Percentiles rank a stretch among this genome's conserved stretches.
Evolutionary conservation across 805 yeast genomes (phyloP).

Genomic region (Spathaspora hagerdaliae): DNA sequence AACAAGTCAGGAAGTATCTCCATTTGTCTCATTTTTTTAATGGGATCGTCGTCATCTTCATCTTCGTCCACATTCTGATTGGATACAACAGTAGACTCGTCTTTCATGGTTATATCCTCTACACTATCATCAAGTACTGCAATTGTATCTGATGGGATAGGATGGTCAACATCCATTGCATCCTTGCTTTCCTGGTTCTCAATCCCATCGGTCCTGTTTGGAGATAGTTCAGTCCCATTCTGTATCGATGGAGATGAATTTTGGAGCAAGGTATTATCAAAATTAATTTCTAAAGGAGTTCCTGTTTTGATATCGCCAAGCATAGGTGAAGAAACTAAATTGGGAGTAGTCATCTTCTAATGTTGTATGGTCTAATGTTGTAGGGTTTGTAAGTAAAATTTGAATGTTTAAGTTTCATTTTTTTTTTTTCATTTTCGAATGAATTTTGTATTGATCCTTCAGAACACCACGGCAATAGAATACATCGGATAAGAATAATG

Average conservation of each 20-base stretch:
- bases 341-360: conserved; percentile 2
- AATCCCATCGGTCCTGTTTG: no score
- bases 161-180: neutral
- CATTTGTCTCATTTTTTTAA: conserved; percentile 23
- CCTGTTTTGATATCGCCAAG: conserved; percentile 4
- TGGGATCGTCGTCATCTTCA: conserved; percentile 8
- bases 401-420: neutral
- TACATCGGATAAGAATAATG: conserved; percentile 11
- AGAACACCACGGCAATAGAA: no score
- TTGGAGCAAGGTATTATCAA: conserved; percentile 3
- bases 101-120: neutral
- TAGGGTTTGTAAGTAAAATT: neutral
- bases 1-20: conserved; percentile 38
- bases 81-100: conserved; percentile 6
- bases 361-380: conserved; percentile 1
- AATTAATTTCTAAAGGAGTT: conserved; percentile 3
- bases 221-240: no score
- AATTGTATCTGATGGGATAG: neutral
- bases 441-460: no score
- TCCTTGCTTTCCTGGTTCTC: neutral
- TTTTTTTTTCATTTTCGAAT: no score
- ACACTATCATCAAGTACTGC: neutral
- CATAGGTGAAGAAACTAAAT: conserved; percentile 5
- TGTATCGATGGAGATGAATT: neutral
- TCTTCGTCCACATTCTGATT: neutral